Percentiles rank a stretch among this genome's conserved stretches.
phyloP scores from a whole-genome alignment of 306 rosid species.

The Dalbergia oliveri region DNA sequence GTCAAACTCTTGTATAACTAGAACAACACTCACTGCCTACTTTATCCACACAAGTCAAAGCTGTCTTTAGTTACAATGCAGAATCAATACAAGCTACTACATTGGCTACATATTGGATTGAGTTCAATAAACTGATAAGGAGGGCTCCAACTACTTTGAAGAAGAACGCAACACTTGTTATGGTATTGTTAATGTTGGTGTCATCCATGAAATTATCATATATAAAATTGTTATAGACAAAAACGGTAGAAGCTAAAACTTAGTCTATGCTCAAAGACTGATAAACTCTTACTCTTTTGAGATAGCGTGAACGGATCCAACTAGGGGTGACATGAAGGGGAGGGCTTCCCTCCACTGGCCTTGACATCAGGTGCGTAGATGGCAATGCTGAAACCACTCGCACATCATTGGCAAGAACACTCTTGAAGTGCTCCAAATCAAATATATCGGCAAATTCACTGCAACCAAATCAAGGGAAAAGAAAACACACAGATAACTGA shows the following conservation, averaged over 20 bases:
- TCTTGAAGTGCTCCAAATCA: constrained; percentile 96
- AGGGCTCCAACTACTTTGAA: neutral
- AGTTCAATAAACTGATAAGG: neutral
- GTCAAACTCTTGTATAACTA: constrained; percentile 36
- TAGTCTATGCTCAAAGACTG: neutral
- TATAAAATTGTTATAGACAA: neutral
- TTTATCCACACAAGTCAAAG: neutral
- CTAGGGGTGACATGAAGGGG: constrained; percentile 77
- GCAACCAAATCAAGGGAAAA: constrained; percentile 51
- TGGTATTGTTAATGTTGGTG: neutral
- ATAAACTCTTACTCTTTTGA: constrained; percentile 66
- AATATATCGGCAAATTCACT: constrained; percentile 97
- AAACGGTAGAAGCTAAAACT: too few relatives aligned
- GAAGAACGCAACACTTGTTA: neutral
- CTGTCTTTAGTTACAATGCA: constrained; percentile 1
- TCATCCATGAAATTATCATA: neutral
- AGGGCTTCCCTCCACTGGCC: constrained; percentile 87
- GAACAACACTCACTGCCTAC: neutral
- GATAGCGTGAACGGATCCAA: constrained; percentile 92
- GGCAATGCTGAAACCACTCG: constrained; percentile 86
- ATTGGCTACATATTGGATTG: neutral
- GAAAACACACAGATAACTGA: constrained; percentile 2
- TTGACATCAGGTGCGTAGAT: constrained; percentile 88
- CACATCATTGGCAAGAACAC: constrained; percentile 75
- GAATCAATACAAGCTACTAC: neutral